These are phyloP conservation scores for Elsinoe perseae DNA, from an alignment of 2,329 filamentous ascomycete species.

Conservation along the genomic window DNA sequence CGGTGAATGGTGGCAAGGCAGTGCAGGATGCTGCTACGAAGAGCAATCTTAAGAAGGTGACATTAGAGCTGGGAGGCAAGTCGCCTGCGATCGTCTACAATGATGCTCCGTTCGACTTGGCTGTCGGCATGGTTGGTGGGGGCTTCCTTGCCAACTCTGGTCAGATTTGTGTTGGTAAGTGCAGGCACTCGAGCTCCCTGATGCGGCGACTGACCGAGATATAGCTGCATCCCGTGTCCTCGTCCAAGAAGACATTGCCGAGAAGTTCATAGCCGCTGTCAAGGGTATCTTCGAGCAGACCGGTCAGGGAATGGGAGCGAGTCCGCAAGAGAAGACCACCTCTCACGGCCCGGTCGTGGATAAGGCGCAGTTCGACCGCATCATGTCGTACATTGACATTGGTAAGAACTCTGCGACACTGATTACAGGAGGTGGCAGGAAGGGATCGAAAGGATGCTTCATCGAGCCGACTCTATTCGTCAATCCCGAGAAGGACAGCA, in stretches of 20 bases:
- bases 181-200: too few species aligned
- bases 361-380: conserved; percentile 24
- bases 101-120: conserved; percentile 14
- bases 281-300: conserved; percentile 20
- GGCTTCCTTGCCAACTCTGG: conserved; percentile 12
- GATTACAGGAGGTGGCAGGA: conserved; percentile 21
- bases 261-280: conserved; percentile 20
- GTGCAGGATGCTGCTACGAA: conserved; percentile 16
- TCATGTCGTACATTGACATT: conserved; percentile 27
- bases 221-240: conserved; percentile 27
- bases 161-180: conserved; percentile 15
- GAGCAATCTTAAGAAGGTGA: conserved; percentile 51
- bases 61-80: conserved; percentile 52
- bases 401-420: conserved; percentile 23
- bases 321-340: conserved; percentile 15
- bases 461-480: conserved; percentile 42
- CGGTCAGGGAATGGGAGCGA: conserved; percentile 21
- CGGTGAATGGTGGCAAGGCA: conserved; percentile 57
- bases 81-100: conserved; percentile 33
- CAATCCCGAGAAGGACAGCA: conserved; percentile 33
- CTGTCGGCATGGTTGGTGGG: not conserved
- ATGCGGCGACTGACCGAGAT: not conserved
- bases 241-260: conserved; percentile 25
- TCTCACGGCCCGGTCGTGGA: conserved; percentile 20
- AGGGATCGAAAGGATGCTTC: conserved; percentile 35